These are phyloP conservation scores for Aspergillus fumigatus DNA, from an alignment of 2,329 filamentous ascomycete species.

Conservation along the genomic window DNA sequence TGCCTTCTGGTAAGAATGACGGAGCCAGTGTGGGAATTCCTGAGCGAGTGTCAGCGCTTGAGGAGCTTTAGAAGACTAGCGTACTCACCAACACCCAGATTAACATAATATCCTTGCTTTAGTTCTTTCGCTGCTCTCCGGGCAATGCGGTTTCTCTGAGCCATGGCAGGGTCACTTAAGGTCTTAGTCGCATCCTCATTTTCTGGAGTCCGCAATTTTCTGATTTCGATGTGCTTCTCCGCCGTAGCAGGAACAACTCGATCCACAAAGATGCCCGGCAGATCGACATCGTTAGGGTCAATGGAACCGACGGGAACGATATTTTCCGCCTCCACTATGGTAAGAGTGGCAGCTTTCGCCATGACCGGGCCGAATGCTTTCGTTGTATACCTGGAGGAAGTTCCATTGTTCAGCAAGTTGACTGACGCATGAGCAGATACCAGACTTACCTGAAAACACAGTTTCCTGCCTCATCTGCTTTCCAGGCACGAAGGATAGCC, in stretches of 20 bases:
- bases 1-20: conserved; percentile 63
- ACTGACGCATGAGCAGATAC: conserved; percentile 22
- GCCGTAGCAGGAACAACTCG: conserved; percentile 70
- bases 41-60: conserved; percentile 8
- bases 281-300: conserved; percentile 67
- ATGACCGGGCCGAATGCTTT: conserved; percentile 71
- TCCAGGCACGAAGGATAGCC: conserved; percentile 71
- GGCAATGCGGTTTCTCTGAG: conserved; percentile 60
- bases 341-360: conserved; percentile 73
- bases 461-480: conserved; percentile 72
- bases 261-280: conserved; percentile 79
- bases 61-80: background rate
- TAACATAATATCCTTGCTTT: conserved; percentile 50
- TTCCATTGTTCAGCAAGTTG: conserved; percentile 9
- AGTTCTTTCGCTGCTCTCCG: conserved; percentile 74
- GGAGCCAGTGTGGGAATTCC: conserved; percentile 85
- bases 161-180: conserved; percentile 27
- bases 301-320: conserved; percentile 73
- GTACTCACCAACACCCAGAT: conserved; percentile 30
- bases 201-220: conserved; percentile 51
- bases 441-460: conserved; percentile 64
- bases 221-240: conserved; percentile 67
- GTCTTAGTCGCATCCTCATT: conserved; percentile 36
- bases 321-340: conserved; percentile 81
- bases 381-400: conserved; percentile 55